A percentile compares a stretch with the other conserved stretches of the same genome.
These are phyloP conservation scores for Lactarius sp. DNA, from an alignment of 768 basidiomycete species.

Conservation along the genomic window DNA sequence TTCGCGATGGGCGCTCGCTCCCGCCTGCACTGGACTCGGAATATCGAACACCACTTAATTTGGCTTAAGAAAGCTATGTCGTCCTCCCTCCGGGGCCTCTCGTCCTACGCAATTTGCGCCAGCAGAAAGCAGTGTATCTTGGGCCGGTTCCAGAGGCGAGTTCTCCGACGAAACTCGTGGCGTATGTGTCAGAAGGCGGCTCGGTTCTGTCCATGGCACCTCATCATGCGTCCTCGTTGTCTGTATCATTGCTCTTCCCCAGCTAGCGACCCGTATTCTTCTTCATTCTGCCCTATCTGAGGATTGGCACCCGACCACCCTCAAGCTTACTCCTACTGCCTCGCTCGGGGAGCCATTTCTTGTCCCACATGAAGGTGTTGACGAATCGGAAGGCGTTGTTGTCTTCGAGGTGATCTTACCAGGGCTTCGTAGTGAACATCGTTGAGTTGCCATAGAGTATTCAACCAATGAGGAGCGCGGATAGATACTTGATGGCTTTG, in stretches of 20 bases:
- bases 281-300: slow-evolving; percentile 9
- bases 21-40: slow-evolving; percentile 32
- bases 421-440: slow-evolving; percentile 21
- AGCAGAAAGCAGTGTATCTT: slow-evolving; percentile 43
- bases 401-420: slow-evolving; percentile 52
- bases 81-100: slow-evolving; percentile 35
- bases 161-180: slow-evolving; percentile 36
- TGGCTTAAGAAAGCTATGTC: slow-evolving; percentile 30
- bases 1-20: slow-evolving; percentile 54
- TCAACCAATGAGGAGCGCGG: slow-evolving; percentile 49
- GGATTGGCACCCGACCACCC: slow-evolving; percentile 37
- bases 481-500: slow-evolving; percentile 59
- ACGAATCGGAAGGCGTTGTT: slow-evolving; percentile 71
- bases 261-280: not conserved
- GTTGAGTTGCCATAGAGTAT: slow-evolving; percentile 52
- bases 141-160: slow-evolving; percentile 39
- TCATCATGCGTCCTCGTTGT: slow-evolving; percentile 42
- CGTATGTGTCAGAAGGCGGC: slow-evolving; percentile 63
- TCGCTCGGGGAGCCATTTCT: slow-evolving; percentile 53
- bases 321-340: slow-evolving; percentile 64
- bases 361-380: slow-evolving; percentile 58
- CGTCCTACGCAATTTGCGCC: slow-evolving; percentile 45
- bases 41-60: slow-evolving; percentile 1
- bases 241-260: slow-evolving; percentile 42
- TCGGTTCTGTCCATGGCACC: slow-evolving; percentile 48